phyloP scores from a whole-genome alignment of 352 stramenopile genomes.

The Pythium brachiatum region DNA sequence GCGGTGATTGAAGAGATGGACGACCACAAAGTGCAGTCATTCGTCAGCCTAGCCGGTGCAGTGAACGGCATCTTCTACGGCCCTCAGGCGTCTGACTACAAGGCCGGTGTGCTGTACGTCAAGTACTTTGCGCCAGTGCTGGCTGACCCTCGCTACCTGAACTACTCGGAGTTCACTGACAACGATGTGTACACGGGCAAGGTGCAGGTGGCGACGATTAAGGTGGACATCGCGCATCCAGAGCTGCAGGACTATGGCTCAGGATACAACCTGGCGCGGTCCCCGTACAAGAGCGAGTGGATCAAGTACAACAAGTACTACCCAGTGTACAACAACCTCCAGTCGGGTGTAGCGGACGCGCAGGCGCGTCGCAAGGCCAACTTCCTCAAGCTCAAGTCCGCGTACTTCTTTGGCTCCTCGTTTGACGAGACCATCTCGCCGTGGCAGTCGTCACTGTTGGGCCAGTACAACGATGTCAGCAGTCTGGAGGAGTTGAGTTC shows the following conservation, averaged over 20 bases:
- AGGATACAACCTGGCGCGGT: constrained; percentile 37
- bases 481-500: constrained; percentile 27
- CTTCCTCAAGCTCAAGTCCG: constrained; percentile 21
- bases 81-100: constrained; percentile 28
- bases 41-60: constrained; percentile 42
- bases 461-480: constrained; percentile 30
- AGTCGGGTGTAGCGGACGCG: constrained; percentile 31
- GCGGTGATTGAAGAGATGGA: constrained; percentile 52
- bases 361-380: constrained; percentile 35
- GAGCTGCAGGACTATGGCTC: constrained; percentile 35
- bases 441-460: constrained; percentile 32
- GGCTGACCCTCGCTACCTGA: constrained; percentile 21
- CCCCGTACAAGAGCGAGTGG: constrained; percentile 26
- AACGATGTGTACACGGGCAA: constrained; percentile 30
- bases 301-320: constrained; percentile 26
- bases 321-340: constrained; percentile 29
- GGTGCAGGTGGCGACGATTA: constrained; percentile 31
- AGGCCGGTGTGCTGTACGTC: constrained; percentile 30
- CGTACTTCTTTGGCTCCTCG: constrained; percentile 34
- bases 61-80: constrained; percentile 50
- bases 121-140: constrained; percentile 25
- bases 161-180: constrained; percentile 33
- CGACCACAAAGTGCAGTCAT: constrained; percentile 40
- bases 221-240: constrained; percentile 26
- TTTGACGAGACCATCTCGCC: constrained; percentile 35